Conservation (phyloP, 352 stramenopile species). For the Phytophthora pluvialis region DNA sequence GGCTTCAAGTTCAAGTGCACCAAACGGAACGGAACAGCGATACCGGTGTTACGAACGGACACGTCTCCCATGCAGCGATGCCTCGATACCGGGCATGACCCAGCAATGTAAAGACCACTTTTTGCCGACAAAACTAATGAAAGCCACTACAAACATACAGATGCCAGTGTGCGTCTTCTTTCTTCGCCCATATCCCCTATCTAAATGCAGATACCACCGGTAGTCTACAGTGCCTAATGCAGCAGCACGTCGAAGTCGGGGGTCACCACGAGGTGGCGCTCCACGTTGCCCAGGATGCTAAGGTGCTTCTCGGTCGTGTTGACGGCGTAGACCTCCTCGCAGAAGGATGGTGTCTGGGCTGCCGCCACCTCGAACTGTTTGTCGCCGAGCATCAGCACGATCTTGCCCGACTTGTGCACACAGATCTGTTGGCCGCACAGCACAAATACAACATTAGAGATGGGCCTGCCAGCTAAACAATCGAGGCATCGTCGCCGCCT, state of each 20-base stretch:
- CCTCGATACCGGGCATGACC: too few relatives aligned
- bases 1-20: constrained; percentile 27
- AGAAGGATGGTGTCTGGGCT: constrained; percentile 83
- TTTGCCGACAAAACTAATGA: too few relatives aligned
- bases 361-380: constrained; percentile 87
- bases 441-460: background rate
- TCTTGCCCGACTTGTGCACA: constrained; percentile 87
- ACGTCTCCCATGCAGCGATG: background rate
- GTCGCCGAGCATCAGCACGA: constrained; percentile 85
- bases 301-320: constrained; percentile 75
- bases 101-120: too few relatives aligned
- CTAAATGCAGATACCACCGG: constrained; percentile 10
- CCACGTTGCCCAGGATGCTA: constrained; percentile 74
- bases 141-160: background rate
- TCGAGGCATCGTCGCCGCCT: background rate
- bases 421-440: constrained; percentile 51
- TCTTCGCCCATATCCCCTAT: background rate
- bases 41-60: constrained; percentile 16
- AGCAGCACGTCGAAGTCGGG: constrained; percentile 87
- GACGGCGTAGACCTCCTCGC: constrained; percentile 85
- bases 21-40: constrained; percentile 27
- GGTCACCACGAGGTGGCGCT: constrained; percentile 85
- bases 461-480: background rate
- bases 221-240: constrained; percentile 44
- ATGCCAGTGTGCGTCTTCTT: constrained; percentile 15